Evolutionary conservation across 306 rosid species (phyloP).

Genomic region (Malus sylvestris): DNA sequence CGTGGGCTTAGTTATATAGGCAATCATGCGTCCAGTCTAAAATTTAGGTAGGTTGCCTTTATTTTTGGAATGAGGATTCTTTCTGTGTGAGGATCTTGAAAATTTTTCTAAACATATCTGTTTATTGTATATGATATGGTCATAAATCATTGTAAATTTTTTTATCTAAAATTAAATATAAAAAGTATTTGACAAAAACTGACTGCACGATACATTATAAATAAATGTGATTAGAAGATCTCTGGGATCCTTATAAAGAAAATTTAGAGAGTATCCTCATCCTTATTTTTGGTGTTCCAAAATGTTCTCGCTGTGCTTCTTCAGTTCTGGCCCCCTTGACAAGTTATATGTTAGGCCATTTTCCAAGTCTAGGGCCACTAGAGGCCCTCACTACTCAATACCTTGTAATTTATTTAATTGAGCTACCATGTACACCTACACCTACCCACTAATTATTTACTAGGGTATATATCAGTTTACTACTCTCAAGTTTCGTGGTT

Average conservation of each 20-base stretch:
- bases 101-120: fast-evolving
- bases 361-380: constrained; percentile 16
- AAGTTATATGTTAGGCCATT: constrained; percentile 1
- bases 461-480: too few relatives aligned
- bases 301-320: not conserved
- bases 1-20: constrained; percentile 45
- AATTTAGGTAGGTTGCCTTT: constrained; percentile 22
- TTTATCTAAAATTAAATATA: too few relatives aligned
- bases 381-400: not conserved
- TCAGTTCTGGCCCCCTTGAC: constrained; percentile 29
- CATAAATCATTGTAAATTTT: fast-evolving
- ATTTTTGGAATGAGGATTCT: not conserved
- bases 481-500: too few relatives aligned
- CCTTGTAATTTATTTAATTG: not conserved
- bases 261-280: too few relatives aligned
- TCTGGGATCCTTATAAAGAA: fast-evolving
- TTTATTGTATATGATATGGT: fast-evolving
- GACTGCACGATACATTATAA: fast-evolving
- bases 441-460: not conserved
- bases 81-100: fast-evolving
- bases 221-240: fast-evolving
- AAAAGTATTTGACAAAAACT: fast-evolving
- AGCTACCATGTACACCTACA: not conserved
- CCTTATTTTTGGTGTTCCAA: constrained; percentile 24
- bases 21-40: constrained; percentile 27